Percentiles rank a stretch among this genome's conserved stretches.
These are phyloP conservation scores for Porodaedalea pini DNA, from an alignment of 1,284 basidiomycete species.

Conservation along the genomic window DNA sequence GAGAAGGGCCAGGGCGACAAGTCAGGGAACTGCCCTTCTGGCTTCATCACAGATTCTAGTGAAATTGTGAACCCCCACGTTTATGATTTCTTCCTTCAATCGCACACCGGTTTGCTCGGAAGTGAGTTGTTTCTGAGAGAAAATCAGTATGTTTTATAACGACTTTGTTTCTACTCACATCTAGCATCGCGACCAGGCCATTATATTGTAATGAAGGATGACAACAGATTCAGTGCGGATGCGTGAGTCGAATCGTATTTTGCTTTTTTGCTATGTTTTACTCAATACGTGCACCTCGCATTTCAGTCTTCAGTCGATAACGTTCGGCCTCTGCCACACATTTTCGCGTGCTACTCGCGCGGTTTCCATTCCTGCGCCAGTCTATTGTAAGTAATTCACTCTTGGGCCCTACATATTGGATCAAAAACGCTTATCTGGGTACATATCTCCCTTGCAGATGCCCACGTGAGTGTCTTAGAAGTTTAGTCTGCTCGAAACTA, in stretches of 20 bases:
- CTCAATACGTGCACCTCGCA: not conserved
- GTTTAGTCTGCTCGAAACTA: not conserved
- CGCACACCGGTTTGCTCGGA: slow-evolving; percentile 36
- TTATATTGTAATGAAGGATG: slow-evolving; percentile 34
- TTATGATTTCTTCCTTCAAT: slow-evolving; percentile 35
- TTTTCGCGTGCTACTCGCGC: slow-evolving; percentile 36
- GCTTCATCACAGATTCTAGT: slow-evolving; percentile 32
- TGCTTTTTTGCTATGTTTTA: not conserved
- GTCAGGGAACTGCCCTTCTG: slow-evolving; percentile 33
- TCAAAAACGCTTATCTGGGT: not conserved
- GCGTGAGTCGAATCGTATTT: not conserved
- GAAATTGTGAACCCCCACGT: slow-evolving; percentile 24
- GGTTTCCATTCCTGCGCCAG: slow-evolving; percentile 35
- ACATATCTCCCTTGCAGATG: slow-evolving; percentile 11
- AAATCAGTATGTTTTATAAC: not conserved
- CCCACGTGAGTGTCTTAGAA: slow-evolving; percentile 11
- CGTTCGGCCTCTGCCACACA: slow-evolving; percentile 35
- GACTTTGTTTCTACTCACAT: not conserved
- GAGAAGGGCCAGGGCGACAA: slow-evolving; percentile 23
- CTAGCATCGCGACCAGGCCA: slow-evolving; percentile 28
- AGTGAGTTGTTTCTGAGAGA: slow-evolving; percentile 30
- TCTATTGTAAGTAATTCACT: slow-evolving; percentile 30
- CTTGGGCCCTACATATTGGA: not conserved
- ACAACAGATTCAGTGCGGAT: slow-evolving; percentile 25
- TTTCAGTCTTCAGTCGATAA: slow-evolving; percentile 28